Conservation (phyloP, 768 basidiomycete species). For the Suillus plorans region DNA sequence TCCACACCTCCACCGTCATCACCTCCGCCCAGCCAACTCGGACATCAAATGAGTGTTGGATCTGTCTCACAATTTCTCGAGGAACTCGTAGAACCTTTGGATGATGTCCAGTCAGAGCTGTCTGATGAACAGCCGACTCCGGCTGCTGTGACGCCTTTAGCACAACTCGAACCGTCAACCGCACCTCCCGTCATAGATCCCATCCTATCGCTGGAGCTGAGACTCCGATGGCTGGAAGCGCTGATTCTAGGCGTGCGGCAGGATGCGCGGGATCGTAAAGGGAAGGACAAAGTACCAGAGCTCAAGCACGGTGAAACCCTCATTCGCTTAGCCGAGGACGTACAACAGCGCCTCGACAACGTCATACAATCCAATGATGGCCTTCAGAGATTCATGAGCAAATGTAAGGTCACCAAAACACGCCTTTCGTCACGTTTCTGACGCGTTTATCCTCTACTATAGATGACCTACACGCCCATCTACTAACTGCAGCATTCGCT, state of each 20-base stretch:
- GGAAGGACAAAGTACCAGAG: constrained; percentile 33
- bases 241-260: constrained; percentile 65
- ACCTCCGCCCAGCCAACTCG: constrained; percentile 31
- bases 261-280: constrained; percentile 42
- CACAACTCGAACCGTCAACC: constrained; percentile 8
- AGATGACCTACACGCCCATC: constrained; percentile 79
- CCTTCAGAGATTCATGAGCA: constrained; percentile 70
- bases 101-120: constrained; percentile 23
- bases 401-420: constrained; percentile 48
- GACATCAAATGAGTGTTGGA: constrained; percentile 18
- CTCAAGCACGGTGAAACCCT: constrained; percentile 57
- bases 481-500: constrained; percentile 74
- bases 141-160: neutral
- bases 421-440: constrained; percentile 2
- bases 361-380: constrained; percentile 70
- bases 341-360: constrained; percentile 55
- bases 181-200: constrained; percentile 51
- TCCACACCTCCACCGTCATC: constrained; percentile 53
- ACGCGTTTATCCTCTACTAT: neutral
- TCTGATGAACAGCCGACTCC: neutral
- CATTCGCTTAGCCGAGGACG: constrained; percentile 54
- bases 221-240: constrained; percentile 80
- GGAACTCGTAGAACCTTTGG: constrained; percentile 8
- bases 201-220: constrained; percentile 66
- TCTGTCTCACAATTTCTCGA: constrained; percentile 7